A percentile compares a stretch with the other conserved stretches of the same genome.
Conservation (phyloP, 2,329 filamentous ascomycete genomes). For the Dothiorella sarmentorum region DNA sequence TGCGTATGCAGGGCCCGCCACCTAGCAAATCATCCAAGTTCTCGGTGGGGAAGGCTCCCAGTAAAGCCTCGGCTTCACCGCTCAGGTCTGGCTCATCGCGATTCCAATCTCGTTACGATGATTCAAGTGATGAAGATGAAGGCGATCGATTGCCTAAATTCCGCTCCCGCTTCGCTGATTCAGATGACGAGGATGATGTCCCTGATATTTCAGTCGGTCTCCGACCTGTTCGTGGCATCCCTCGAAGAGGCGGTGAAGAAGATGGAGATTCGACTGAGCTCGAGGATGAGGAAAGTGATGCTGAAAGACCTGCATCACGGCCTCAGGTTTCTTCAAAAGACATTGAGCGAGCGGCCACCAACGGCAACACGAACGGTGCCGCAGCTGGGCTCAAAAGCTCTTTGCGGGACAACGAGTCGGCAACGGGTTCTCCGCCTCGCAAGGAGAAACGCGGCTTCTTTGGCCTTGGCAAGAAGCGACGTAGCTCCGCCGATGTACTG, state of each 20-base stretch:
- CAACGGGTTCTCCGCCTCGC: constrained; percentile 31
- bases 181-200: constrained; percentile 52
- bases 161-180: constrained; percentile 48
- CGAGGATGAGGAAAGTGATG: constrained; percentile 37
- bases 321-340: constrained; percentile 46
- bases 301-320: constrained; percentile 29
- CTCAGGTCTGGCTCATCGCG: constrained; percentile 12
- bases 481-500: constrained; percentile 19
- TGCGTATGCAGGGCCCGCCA: background rate
- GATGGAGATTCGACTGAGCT: constrained; percentile 57
- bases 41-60: background rate
- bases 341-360: constrained; percentile 33
- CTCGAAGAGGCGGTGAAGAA: constrained; percentile 50
- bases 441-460: constrained; percentile 42
- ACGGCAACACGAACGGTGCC: constrained; percentile 24
- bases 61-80: background rate
- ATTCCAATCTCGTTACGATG: constrained; percentile 56
- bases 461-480: constrained; percentile 60
- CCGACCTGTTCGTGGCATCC: constrained; percentile 59
- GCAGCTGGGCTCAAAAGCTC: constrained; percentile 33
- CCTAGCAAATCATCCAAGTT: background rate
- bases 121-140: constrained; percentile 62
- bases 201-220: constrained; percentile 36
- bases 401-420: constrained; percentile 38
- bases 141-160: constrained; percentile 35